These are phyloP conservation scores for Rhodotorula sp. DNA, from an alignment of 1,284 basidiomycete species.

Conservation along the genomic window DNA sequence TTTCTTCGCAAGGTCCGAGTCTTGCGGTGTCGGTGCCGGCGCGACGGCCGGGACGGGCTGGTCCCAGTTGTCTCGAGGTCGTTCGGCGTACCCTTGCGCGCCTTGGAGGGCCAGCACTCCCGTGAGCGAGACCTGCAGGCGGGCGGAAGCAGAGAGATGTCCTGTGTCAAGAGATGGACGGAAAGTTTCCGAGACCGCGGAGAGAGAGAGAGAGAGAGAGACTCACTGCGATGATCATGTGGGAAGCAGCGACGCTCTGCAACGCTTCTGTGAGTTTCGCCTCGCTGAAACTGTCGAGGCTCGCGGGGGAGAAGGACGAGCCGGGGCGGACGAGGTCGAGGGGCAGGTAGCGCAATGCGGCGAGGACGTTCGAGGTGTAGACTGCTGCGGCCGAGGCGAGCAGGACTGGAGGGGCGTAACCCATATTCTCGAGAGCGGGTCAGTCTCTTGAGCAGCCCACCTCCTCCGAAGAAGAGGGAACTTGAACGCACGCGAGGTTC, in stretches of 20 bases:
- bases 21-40: neutral
- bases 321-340: conserved; percentile 11
- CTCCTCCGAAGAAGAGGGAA: neutral
- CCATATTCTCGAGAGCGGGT: no score
- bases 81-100: conserved; percentile 35
- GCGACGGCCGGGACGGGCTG: neutral
- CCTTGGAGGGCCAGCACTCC: conserved; percentile 36
- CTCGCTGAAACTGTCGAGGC: conserved; percentile 2
- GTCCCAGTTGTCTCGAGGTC: conserved; percentile 3
- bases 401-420: conserved; percentile 25
- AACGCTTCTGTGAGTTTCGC: conserved; percentile 28
- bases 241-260: conserved; percentile 24
- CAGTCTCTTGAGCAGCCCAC: no score
- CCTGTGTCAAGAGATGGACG: neutral
- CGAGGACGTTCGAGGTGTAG: conserved; percentile 34
- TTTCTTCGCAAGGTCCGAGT: no score
- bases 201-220: neutral
- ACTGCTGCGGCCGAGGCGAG: conserved; percentile 26
- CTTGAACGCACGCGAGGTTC: conserved; percentile 23
- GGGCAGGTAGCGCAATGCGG: conserved; percentile 39
- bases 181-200: no score
- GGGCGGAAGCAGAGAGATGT: no score
- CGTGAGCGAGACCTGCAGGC: conserved; percentile 33
- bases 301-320: neutral
- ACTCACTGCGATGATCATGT: conserved; percentile 39